Evolutionary conservation across 495 filamentous ascomycete species (phyloP).

Genomic region (Penicillium herquei): DNA sequence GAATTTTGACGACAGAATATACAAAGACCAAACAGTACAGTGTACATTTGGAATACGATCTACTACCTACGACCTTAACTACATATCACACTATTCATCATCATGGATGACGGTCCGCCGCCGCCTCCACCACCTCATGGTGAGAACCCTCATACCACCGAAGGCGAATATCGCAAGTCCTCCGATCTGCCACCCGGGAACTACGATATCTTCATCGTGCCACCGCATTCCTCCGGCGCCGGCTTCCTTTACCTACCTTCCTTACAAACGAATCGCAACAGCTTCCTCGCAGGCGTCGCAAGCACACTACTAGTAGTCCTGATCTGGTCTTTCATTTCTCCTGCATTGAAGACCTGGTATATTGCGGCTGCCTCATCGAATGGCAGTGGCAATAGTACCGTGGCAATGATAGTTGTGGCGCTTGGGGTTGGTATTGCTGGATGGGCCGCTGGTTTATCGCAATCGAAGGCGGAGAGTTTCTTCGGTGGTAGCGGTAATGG

Average conservation of each 20-base stretch:
- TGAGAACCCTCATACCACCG: conserved; percentile 55
- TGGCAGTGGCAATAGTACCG: conserved; percentile 44
- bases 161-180: conserved; percentile 48
- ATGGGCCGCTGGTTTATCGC: conserved; percentile 70
- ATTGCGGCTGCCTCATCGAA: conserved; percentile 48
- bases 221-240: conserved; percentile 83
- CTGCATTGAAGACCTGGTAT: conserved; percentile 68
- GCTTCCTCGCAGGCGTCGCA: conserved; percentile 81
- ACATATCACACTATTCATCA: conserved; percentile 1
- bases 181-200: conserved; percentile 73
- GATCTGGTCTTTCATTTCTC: conserved; percentile 65
- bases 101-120: conserved; percentile 54
- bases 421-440: conserved; percentile 69
- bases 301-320: conserved; percentile 67
- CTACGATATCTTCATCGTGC: conserved; percentile 97
- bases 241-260: conserved; percentile 95
- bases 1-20: too few species aligned
- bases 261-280: conserved; percentile 78
- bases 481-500: conserved; percentile 13
- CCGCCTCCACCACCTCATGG: conserved; percentile 68
- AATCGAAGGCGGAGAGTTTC: conserved; percentile 39
- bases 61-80: neutral
- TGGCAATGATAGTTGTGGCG: conserved; percentile 60
- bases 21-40: too few species aligned
- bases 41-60: neutral